Evolutionary conservation across 208 protist species (phyloP), one percentile per base, ranked within the genome.

Genomic region (Crithidia acanthocephali): DNA sequence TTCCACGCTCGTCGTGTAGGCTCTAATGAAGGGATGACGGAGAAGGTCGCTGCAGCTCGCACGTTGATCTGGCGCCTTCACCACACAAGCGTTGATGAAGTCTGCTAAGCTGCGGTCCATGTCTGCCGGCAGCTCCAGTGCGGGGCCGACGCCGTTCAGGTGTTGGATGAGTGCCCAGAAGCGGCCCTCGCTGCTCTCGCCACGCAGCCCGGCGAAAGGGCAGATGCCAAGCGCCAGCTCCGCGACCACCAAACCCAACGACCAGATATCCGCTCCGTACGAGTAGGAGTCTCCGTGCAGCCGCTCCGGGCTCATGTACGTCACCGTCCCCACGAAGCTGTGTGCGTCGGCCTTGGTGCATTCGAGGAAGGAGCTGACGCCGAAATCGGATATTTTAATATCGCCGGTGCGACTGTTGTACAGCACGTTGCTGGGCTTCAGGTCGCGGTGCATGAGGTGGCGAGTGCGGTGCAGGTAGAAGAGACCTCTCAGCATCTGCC

Each of bases 341-440:
- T 91, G 76, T 6, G 93, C 93, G 62, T 93, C 84, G 7, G 72
- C 91, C 30, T 87, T 84, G 33, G 94, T 97, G 62, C 83, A 91
- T 53, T 97, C 91, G 16, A 98, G 70, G 52, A 90, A 86, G 2
- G 89, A 92, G 74, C 88, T 95, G 16, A 98, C 91, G n/a, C 97
- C 97, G 81, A 98, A 98, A 80, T 98, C 97, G 16, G 93, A 90
- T 58, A 98, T 98, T 68, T 97, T 96, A 35, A 96, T 84, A 55
- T 85, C 73, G 18, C 93, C 89, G 9, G 83, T 84, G 61, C 68
- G 68, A 20, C 47, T 44, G 77, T 94, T 98, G 68, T 98, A 94
- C 23, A 99, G 89, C 22, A 99, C 83, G 78, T 99, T 99, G 74
- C 87, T 94, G n/a, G 98, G 98, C 84, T 99, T 99, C 58, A 99